Evolutionary conservation across 176 grass and related monocot species (phyloP).

Genomic region (Oryza meyeriana): DNA sequence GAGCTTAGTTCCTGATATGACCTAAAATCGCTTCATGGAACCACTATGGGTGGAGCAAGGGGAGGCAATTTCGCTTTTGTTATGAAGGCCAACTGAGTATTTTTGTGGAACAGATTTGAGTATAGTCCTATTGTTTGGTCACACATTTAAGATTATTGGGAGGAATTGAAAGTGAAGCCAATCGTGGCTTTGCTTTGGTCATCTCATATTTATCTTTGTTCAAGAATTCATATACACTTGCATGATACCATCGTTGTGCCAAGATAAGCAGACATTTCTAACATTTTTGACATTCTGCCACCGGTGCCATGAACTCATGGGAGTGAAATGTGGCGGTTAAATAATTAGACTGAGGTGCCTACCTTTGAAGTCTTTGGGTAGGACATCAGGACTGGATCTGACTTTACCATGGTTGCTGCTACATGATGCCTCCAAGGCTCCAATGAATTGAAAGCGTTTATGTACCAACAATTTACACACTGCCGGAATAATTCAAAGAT

Average conservation of each 20-base stretch:
- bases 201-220: background rate
- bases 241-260: background rate
- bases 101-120: background rate
- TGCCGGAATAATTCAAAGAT: background rate
- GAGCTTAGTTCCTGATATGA: slow-evolving; percentile 31
- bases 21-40: background rate
- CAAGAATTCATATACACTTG: background rate
- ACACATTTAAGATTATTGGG: background rate
- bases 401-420: background rate
- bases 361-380: too few species aligned
- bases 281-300: too few species aligned
- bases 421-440: background rate
- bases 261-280: too few species aligned
- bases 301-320: too few species aligned
- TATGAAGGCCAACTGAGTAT: background rate
- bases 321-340: too few species aligned
- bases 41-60: background rate
- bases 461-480: background rate
- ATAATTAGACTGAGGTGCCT: too few species aligned
- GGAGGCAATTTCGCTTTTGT: background rate
- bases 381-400: too few species aligned
- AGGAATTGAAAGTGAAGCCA: slow-evolving; percentile 16
- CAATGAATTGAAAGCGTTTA: background rate
- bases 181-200: background rate
- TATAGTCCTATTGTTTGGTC: background rate